phyloP scores from a whole-genome alignment of 768 basidiomycete genomes.

The Rhodosporidiobolus odoratus region DNA sequence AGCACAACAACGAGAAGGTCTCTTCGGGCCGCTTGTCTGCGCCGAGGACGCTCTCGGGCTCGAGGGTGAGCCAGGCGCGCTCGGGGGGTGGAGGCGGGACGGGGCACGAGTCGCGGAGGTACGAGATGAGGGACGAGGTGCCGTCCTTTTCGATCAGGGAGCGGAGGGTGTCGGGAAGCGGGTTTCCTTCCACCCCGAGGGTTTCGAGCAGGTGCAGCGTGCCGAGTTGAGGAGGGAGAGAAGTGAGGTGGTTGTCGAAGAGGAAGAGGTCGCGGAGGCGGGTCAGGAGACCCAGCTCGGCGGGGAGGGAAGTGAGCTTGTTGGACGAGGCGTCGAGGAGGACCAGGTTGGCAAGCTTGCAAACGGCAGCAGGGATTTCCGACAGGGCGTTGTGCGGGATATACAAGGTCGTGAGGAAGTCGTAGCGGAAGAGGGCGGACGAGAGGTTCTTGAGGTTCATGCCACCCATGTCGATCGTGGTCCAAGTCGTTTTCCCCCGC shows the following conservation, averaged over 20 bases:
- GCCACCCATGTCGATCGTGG: constrained; percentile 90
- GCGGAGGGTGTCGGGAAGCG: constrained; percentile 70
- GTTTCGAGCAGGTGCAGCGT: constrained; percentile 86
- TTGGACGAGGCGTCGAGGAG: constrained; percentile 89
- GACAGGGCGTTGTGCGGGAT: constrained; percentile 89
- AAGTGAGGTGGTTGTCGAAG: constrained; percentile 89
- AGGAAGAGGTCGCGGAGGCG: constrained; percentile 84
- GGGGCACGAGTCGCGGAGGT: constrained; percentile 88
- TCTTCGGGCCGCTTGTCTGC: constrained; percentile 61
- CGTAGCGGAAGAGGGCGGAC: constrained; percentile 69
- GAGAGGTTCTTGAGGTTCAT: constrained; percentile 88
- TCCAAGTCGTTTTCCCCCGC: constrained; percentile 55
- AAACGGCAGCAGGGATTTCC: constrained; percentile 71
- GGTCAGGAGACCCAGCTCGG: constrained; percentile 84
- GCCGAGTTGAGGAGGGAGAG: constrained; percentile 80
- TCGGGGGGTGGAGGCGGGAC: constrained; percentile 72
- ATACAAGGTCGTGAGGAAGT: constrained; percentile 89
- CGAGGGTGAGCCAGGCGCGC: constrained; percentile 58
- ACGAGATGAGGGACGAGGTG: constrained; percentile 78
- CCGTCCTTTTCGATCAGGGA: constrained; percentile 87
- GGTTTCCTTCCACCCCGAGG: constrained; percentile 95
- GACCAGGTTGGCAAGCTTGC: constrained; percentile 75
- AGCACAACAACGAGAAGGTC: constrained; percentile 72
- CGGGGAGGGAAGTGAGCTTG: constrained; percentile 66
- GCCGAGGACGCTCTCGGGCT: constrained; percentile 43